phyloP scores from a whole-genome alignment of 306 rosid genomes.

The Lathyrus aphaca region DNA sequence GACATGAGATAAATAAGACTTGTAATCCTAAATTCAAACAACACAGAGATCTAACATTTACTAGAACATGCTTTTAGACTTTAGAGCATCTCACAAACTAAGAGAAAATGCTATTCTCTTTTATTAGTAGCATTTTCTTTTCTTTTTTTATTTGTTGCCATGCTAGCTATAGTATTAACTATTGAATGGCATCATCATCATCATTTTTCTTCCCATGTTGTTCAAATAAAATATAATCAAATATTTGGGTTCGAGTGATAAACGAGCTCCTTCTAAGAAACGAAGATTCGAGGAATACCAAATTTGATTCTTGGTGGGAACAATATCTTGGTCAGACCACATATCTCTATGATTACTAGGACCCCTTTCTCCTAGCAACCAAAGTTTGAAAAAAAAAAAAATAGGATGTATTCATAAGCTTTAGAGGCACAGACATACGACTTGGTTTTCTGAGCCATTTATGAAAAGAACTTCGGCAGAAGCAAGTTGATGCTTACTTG shows the following conservation, averaged over 20 bases:
- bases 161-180: neutral
- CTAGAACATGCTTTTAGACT: neutral
- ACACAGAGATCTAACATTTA: neutral
- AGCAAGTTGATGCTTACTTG: slow-evolving; percentile 27
- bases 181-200: slow-evolving; percentile 3
- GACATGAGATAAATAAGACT: too few species aligned
- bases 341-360: too few species aligned
- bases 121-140: too few species aligned
- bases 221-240: slow-evolving; percentile 11
- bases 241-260: too few species aligned
- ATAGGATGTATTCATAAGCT: slow-evolving; percentile 33
- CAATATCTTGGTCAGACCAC: too few species aligned
- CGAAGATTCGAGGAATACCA: too few species aligned
- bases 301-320: too few species aligned
- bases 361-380: too few species aligned
- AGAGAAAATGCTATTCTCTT: too few species aligned
- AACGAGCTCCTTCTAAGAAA: too few species aligned
- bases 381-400: too few species aligned
- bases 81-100: neutral
- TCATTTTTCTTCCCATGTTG: slow-evolving; percentile 8
- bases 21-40: too few species aligned
- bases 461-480: slow-evolving; percentile 20
- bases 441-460: slow-evolving; percentile 23
- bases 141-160: neutral
- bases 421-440: slow-evolving; percentile 36